A percentile compares a stretch with the other conserved stretches of the same genome.
Evolutionary conservation across 768 basidiomycete species (phyloP).

Genomic region (Naganishia friedmannii): DNA sequence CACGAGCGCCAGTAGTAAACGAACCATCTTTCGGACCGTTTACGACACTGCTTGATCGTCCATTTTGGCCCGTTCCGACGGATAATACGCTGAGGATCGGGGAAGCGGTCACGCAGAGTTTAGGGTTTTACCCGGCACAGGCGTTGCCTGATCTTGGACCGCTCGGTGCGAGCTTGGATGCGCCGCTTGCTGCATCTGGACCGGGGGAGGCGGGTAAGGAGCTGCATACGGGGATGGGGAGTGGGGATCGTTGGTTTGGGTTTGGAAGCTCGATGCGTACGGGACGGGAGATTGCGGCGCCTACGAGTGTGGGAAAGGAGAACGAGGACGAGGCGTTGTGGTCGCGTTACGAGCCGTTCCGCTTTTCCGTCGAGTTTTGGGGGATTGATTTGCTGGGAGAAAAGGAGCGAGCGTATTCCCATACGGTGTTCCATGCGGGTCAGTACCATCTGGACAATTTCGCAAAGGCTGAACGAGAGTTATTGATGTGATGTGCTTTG

Average conservation of each 20-base stretch:
- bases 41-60: slow-evolving; percentile 42
- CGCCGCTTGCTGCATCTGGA: background rate
- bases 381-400: slow-evolving; percentile 75
- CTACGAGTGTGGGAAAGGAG: background rate
- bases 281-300: slow-evolving; percentile 33
- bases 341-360: slow-evolving; percentile 58
- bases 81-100: slow-evolving; percentile 75
- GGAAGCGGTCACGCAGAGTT: slow-evolving; percentile 55
- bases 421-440: slow-evolving; percentile 86
- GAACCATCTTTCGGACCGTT: too few relatives aligned
- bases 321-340: slow-evolving; percentile 33
- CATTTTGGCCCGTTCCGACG: slow-evolving; percentile 65
- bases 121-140: background rate
- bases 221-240: slow-evolving; percentile 1
- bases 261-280: background rate
- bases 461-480: background rate
- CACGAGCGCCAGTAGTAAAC: too few relatives aligned
- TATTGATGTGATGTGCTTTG: background rate
- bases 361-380: slow-evolving; percentile 82
- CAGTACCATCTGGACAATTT: background rate
- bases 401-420: slow-evolving; percentile 76
- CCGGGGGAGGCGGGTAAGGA: background rate
- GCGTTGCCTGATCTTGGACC: slow-evolving; percentile 48
- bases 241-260: slow-evolving; percentile 25
- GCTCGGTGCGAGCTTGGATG: background rate